Percentiles rank a stretch among this genome's conserved stretches.
phyloP scores from a whole-genome alignment of 306 rosid species.

The Corylus americana region DNA sequence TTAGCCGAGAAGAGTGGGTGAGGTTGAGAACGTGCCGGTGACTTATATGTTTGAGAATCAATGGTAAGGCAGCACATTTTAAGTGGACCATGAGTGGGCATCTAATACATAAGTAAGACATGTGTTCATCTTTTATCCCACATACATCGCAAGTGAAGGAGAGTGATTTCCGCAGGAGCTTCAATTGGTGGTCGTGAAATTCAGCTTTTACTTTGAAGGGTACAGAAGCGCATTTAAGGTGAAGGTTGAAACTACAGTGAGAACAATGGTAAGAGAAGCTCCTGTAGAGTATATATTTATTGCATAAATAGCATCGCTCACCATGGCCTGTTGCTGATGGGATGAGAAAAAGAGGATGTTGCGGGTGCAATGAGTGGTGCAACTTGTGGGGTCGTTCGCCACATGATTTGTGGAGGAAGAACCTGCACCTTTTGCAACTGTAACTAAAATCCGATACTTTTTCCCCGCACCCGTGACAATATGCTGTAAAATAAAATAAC shows the following conservation, averaged over 20 bases:
- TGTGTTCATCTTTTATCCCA: background rate
- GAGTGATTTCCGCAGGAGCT: background rate
- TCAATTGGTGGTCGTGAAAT: background rate
- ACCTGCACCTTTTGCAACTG: background rate
- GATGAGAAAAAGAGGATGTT: background rate
- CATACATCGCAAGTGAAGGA: background rate
- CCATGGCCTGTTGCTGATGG: too few relatives aligned
- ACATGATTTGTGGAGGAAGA: background rate
- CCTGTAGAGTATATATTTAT: accelerated
- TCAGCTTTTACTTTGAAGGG: background rate
- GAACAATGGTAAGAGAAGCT: accelerated
- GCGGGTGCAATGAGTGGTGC: background rate
- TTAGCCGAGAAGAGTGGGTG: background rate
- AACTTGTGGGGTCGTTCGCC: background rate
- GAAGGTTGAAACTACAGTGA: accelerated
- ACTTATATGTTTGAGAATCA: background rate
- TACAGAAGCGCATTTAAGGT: background rate
- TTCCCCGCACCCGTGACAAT: accelerated
- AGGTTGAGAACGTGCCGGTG: background rate
- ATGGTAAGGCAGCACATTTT: background rate
- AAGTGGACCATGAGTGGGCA: background rate
- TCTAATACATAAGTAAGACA: background rate
- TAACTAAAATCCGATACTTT: background rate
- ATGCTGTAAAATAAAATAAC: too few relatives aligned
- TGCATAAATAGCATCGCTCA: accelerated